Evolutionary conservation across 1,139 yeast genomes (phyloP), one percentile per base, ranked within the genome.

Genomic region (Hemisphaericaspora xylofermentans): DNA sequence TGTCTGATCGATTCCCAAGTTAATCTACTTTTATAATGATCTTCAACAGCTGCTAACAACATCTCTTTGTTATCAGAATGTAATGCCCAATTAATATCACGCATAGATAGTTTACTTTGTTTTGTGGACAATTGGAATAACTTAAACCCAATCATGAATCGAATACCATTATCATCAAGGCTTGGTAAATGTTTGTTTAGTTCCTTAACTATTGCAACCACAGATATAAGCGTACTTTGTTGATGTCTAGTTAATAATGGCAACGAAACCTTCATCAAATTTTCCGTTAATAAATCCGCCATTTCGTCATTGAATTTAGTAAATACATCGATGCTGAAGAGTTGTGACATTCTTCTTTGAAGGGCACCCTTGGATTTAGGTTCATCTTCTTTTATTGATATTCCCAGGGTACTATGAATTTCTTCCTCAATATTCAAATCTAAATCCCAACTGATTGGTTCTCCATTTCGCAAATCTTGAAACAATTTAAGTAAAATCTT

Each of bases 161-260:
- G 66, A 12, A 82, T 59, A 0, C 95, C 97, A 59, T 84, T 84
- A 19, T 69, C 69, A 60, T 91, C 98, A 18, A 88, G 61, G 2
- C 82, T 67, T 35, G 74, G 66, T 33, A 56, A 54, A 36, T 65
- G 57, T 40, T 71, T 68, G 14, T 74, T 71, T 6, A 88, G 71
- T 18, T 78, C 80, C 29, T 72, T 68, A 15, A 86, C 66, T 2
- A 89, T 83, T 36, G 77, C 80, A 10, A 88, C 71, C 1, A 88
- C 80, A 13, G 87, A 79, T 2, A 84, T 73, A 32, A 91, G 73
- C 0, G 96, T 88, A 21, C 84, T 81, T 57, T 91, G 98, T 57
- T 91, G 97, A 63, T 91, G 97, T 46, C 96, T 78, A 0, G 96
- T 88, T 36, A 91, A 61, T 47, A 84, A 82, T 0, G 97, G 97